Percentiles rank a stretch among this genome's conserved stretches.
These are phyloP conservation scores for Scutellaria minor DNA, from an alignment of 257 asterid species.

Conservation along the genomic window DNA sequence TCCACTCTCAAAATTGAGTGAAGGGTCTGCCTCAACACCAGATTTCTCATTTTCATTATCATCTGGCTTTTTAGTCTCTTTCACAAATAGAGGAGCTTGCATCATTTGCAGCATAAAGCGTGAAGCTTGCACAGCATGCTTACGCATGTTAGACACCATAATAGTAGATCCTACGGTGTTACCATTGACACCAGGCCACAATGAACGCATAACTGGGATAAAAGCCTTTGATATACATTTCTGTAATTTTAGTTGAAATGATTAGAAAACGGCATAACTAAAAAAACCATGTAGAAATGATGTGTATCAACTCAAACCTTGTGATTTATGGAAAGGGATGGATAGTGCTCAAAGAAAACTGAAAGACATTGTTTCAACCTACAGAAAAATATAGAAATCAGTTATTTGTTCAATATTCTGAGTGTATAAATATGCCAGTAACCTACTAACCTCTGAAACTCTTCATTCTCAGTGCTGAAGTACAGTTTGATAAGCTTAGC, in stretches of 20 bases:
- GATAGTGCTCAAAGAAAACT: constrained; percentile 95
- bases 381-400: constrained; percentile 34
- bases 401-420: constrained; percentile 13
- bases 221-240: constrained; percentile 79
- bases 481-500: constrained; percentile 75
- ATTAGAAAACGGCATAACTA: constrained; percentile 6
- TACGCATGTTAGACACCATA: constrained; percentile 80
- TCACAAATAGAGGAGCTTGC: constrained; percentile 69
- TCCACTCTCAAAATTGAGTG: constrained; percentile 64
- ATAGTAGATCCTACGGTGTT: constrained; percentile 57
- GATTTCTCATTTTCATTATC: constrained; percentile 43
- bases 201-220: constrained; percentile 72
- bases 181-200: constrained; percentile 95
- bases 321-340: constrained; percentile 79
- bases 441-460: constrained; percentile 58
- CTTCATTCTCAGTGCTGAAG: constrained; percentile 60
- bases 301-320: constrained; percentile 59
- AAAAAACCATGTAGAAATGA: constrained; percentile 13
- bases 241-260: constrained; percentile 51
- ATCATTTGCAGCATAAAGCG: constrained; percentile 96
- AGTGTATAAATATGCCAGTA: not conserved
- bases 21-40: constrained; percentile 41
- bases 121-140: constrained; percentile 90
- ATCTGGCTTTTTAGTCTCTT: constrained; percentile 44
- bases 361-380: constrained; percentile 92